These are phyloP conservation scores for Botryosphaeria dothidea DNA, from an alignment of 2,329 filamentous ascomycete genomes.

Conservation along the genomic window DNA sequence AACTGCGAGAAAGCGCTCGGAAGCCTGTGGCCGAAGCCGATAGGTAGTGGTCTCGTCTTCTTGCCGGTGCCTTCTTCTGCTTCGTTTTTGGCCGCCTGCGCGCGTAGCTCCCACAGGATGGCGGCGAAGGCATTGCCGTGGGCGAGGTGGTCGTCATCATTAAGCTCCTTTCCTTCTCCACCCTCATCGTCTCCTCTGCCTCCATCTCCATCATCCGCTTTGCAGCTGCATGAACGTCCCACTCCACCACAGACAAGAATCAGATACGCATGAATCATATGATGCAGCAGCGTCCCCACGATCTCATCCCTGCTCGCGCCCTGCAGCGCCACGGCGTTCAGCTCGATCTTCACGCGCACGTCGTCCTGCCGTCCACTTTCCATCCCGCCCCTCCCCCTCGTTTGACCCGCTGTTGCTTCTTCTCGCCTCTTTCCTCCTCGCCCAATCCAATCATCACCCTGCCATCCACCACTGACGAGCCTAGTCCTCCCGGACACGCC, in stretches of 20 bases:
- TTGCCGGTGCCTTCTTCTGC: constrained; percentile 27
- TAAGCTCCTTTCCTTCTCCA: constrained; percentile 32
- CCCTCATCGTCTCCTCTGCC: too few species aligned
- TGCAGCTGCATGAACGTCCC: constrained; percentile 21
- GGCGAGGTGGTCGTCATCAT: constrained; percentile 27
- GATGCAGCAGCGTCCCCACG: constrained; percentile 42
- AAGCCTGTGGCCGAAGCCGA: constrained; percentile 34
- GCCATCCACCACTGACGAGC: too few species aligned
- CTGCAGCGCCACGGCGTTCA: constrained; percentile 29
- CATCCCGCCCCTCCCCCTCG: too few species aligned
- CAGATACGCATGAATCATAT: constrained; percentile 50
- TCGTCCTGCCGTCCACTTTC: too few species aligned
- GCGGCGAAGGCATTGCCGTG: constrained; percentile 44
- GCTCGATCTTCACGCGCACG: constrained; percentile 35
- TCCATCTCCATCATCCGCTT: neutral
- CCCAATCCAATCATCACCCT: too few species aligned
- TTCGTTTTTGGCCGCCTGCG: constrained; percentile 29
- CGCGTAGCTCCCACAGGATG: constrained; percentile 39
- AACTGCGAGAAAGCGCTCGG: constrained; percentile 3
- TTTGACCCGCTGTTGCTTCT: too few species aligned
- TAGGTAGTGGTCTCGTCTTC: constrained; percentile 25
- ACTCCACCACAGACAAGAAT: constrained; percentile 43
- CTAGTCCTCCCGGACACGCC: constrained; percentile 37
- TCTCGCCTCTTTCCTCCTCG: constrained; percentile 29
- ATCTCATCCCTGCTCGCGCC: constrained; percentile 34